A percentile compares a stretch with the other conserved stretches of the same genome.
These are phyloP conservation scores for Paramyrothecium roridum DNA, from an alignment of 2,329 filamentous ascomycete genomes.

Conservation along the genomic window DNA sequence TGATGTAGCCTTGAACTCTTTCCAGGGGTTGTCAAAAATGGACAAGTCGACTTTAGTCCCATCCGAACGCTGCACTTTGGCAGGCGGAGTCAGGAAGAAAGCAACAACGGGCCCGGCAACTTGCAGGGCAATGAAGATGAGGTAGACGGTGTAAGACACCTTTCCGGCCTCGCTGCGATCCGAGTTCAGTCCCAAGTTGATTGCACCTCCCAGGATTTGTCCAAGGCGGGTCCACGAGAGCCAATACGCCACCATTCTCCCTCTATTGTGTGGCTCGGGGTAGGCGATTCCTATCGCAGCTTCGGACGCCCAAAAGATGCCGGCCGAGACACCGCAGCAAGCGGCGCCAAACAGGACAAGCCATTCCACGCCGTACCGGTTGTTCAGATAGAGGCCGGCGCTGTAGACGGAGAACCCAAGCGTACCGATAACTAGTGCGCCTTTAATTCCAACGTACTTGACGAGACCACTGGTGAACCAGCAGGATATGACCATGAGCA, in stretches of 20 bases:
- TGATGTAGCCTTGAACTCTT: conserved; percentile 54
- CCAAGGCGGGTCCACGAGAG: conserved; percentile 54
- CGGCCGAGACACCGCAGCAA: conserved; percentile 35
- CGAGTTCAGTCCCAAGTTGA: conserved; percentile 63
- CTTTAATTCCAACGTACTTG: conserved; percentile 24
- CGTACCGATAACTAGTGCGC: conserved; percentile 37
- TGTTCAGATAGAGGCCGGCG: conserved; percentile 40
- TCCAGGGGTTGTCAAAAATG: conserved; percentile 50
- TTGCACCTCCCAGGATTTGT: conserved; percentile 55
- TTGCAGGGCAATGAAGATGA: conserved; percentile 66
- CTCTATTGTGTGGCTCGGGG: conserved; percentile 61
- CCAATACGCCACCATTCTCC: conserved; percentile 62
- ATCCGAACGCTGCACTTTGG: conserved; percentile 58
- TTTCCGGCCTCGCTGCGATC: conserved; percentile 51
- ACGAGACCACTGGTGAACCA: conserved; percentile 39
- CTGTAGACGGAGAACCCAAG: conserved; percentile 41
- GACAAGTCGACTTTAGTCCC: conserved; percentile 54
- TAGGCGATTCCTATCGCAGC: conserved; percentile 50
- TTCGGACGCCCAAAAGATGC: conserved; percentile 32
- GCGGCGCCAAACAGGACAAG: conserved; percentile 39
- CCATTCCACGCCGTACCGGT: conserved; percentile 38
- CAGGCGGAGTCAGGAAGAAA: conserved; percentile 54
- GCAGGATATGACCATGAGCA: conserved; percentile 42
- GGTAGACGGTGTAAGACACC: conserved; percentile 63
- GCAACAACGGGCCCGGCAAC: conserved; percentile 57